Percentiles rank a stretch among this genome's conserved stretches.
phyloP scores from a whole-genome alignment of 345 rosid genomes.

The Cardamine chenopodiifolia region DNA sequence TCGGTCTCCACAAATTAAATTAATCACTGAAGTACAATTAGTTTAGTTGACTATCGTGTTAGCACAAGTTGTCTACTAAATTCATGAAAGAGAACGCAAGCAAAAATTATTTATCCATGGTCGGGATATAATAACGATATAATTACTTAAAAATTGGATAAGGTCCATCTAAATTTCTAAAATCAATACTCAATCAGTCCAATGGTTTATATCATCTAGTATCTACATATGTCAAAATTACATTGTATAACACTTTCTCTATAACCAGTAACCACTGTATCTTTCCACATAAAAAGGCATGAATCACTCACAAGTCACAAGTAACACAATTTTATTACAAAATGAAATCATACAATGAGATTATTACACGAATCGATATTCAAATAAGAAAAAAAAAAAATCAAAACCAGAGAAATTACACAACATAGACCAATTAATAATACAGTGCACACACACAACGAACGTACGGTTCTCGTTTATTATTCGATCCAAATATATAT shows the following conservation, averaged over 20 bases:
- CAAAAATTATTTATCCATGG: not conserved
- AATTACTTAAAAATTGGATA: no score
- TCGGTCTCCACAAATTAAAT: not conserved
- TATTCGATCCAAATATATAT: slow-evolving; percentile 22
- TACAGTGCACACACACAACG: slow-evolving; percentile 21
- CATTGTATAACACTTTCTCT: not conserved
- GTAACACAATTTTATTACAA: slow-evolving; percentile 13
- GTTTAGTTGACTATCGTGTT: not conserved
- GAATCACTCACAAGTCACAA: slow-evolving; percentile 13
- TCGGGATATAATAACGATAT: not conserved
- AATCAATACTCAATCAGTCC: not conserved
- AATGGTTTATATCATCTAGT: not conserved
- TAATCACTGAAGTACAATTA: not conserved
- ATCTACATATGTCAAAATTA: not conserved
- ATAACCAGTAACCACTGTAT: not conserved
- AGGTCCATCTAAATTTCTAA: not conserved
- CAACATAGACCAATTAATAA: slow-evolving; percentile 18
- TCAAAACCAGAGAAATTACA: not conserved
- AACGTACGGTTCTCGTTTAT: slow-evolving; percentile 27
- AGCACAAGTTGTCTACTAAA: not conserved
- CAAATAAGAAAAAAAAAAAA: not conserved
- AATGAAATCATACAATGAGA: slow-evolving; percentile 17
- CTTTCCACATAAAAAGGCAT: not conserved
- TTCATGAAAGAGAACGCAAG: not conserved
- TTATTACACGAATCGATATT: slow-evolving; percentile 5